Evolutionary conservation across 106 monocot species (phyloP).

Genomic region (Dactylorhiza incarnata): DNA sequence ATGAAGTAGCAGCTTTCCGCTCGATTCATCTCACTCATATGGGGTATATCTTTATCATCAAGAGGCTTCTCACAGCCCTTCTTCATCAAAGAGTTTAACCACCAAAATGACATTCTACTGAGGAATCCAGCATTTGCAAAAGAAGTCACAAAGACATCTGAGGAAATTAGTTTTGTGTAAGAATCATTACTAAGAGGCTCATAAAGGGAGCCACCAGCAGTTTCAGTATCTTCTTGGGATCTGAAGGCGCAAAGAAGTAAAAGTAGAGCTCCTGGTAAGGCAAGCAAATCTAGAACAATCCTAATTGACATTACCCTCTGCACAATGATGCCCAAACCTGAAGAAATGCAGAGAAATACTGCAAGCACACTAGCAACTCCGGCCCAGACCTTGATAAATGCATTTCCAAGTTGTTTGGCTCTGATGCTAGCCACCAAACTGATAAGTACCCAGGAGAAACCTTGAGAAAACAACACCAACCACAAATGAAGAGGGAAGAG

Average conservation of each 20-base stretch:
- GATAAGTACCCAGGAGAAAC: slow-evolving; percentile 23
- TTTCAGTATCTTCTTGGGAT: slow-evolving; percentile 14
- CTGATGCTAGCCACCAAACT: slow-evolving; percentile 10
- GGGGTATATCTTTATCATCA: slow-evolving; percentile 63
- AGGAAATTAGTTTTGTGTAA: not conserved
- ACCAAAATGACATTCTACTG: slow-evolving; percentile 66
- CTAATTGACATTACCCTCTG: slow-evolving; percentile 18
- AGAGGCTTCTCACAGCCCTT: slow-evolving; percentile 57
- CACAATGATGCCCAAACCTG: slow-evolving; percentile 17
- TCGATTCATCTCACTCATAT: slow-evolving; percentile 36
- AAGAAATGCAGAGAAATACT: slow-evolving; percentile 32
- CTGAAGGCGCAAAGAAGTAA: slow-evolving; percentile 29
- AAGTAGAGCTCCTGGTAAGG: slow-evolving; percentile 33
- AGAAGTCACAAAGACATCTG: slow-evolving; percentile 16
- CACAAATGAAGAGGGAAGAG: slow-evolving; percentile 25
- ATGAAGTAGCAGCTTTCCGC: slow-evolving; percentile 28
- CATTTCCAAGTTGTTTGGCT: slow-evolving; percentile 15
- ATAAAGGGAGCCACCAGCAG: slow-evolving; percentile 14
- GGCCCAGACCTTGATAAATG: slow-evolving; percentile 29
- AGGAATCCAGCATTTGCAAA: slow-evolving; percentile 53
- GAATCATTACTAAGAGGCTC: slow-evolving; percentile 28
- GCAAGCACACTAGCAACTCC: slow-evolving; percentile 18
- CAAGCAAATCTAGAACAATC: slow-evolving; percentile 27
- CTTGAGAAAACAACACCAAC: slow-evolving; percentile 34
- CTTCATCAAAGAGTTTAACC: slow-evolving; percentile 72